Conservation (phyloP, 306 rosid genomes). For the Dryas drummondii region DNA sequence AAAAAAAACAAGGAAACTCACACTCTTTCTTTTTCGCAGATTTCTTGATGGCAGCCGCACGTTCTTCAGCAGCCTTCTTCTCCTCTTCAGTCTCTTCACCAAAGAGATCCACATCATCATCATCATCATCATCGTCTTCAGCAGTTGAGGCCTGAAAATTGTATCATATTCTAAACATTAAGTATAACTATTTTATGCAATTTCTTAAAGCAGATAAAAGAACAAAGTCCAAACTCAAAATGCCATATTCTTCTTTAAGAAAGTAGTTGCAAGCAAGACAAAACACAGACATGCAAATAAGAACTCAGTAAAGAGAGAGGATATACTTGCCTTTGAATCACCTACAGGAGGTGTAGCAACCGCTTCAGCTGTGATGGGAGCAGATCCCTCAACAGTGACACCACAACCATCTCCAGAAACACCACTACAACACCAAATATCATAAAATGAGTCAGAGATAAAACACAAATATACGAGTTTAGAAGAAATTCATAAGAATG, state of each 20-base stretch:
- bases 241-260: too few species aligned
- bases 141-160: conserved; percentile 59
- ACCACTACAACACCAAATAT: conserved; percentile 49
- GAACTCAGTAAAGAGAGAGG: background rate
- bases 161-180: background rate
- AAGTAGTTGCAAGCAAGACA: background rate
- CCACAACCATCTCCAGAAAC: conserved; percentile 85
- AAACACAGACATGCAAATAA: too few species aligned
- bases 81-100: conserved; percentile 99
- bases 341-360: conserved; percentile 79
- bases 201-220: background rate
- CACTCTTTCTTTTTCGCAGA: conserved; percentile 87
- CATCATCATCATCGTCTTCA: conserved; percentile 60
- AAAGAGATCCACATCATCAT: conserved; percentile 81
- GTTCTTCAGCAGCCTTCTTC: conserved; percentile 92
- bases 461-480: background rate
- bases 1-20: conserved; percentile 30
- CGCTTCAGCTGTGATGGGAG: conserved; percentile 51
- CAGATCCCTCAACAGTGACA: conserved; percentile 55
- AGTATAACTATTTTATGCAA: background rate
- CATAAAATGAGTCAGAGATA: background rate
- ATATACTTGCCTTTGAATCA: conserved; percentile 62
- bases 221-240: background rate
- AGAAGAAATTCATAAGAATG: background rate
- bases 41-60: conserved; percentile 84